These are phyloP conservation scores for Astragalus membranaceus DNA, from an alignment of 306 rosid genomes.

Conservation along the genomic window DNA sequence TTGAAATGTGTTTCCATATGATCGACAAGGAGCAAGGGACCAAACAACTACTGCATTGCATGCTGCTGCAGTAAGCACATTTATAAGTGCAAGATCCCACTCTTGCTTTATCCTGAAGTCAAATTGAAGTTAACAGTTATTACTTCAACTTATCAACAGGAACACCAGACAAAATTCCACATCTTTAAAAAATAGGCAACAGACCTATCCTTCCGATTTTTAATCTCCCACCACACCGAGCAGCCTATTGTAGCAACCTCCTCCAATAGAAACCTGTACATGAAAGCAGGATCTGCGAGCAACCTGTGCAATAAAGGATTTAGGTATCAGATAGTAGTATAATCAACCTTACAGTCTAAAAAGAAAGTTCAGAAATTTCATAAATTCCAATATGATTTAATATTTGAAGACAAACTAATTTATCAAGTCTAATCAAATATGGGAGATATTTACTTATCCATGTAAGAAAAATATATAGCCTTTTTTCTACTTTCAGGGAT, in stretches of 20 bases:
- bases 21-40: slow-evolving; percentile 98
- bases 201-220: slow-evolving; percentile 86
- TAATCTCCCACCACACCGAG: too few relatives aligned
- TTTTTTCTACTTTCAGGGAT: too few relatives aligned
- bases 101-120: slow-evolving; percentile 83
- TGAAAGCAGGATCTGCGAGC: slow-evolving; percentile 94
- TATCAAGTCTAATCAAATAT: too few relatives aligned
- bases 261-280: too few relatives aligned
- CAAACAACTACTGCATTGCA: slow-evolving; percentile 85
- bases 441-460: too few relatives aligned
- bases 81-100: slow-evolving; percentile 94
- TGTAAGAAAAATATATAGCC: too few relatives aligned
- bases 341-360: neutral
- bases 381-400: too few relatives aligned
- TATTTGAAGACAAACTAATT: too few relatives aligned
- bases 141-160: slow-evolving; percentile 9
- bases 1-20: slow-evolving; percentile 89
- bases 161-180: slow-evolving; percentile 11
- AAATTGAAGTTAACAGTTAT: slow-evolving; percentile 16
- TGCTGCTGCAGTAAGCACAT: slow-evolving; percentile 91
- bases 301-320: slow-evolving; percentile 54
- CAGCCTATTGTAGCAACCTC: too few relatives aligned
- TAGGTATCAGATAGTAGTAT: neutral
- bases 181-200: slow-evolving; percentile 12
- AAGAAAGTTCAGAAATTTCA: neutral